These are phyloP conservation scores for Phytophthora citrophthora DNA, from an alignment of 352 stramenopile species.

Conservation along the genomic window DNA sequence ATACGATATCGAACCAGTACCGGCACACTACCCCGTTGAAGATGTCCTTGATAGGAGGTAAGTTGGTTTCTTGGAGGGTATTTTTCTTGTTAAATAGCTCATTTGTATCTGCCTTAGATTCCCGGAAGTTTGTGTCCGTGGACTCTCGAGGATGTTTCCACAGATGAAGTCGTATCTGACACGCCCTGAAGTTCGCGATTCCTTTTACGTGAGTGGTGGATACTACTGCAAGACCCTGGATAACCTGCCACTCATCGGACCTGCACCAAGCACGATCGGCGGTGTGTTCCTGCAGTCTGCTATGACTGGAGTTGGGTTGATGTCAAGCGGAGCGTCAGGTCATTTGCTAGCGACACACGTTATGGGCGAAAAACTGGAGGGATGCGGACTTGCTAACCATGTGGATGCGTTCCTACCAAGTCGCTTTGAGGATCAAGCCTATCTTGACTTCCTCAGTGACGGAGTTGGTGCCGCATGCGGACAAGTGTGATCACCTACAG, in stretches of 20 bases:
- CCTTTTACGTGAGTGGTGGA: constrained; percentile 73
- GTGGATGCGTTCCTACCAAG: constrained; percentile 62
- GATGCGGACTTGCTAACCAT: constrained; percentile 53
- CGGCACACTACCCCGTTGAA: constrained; percentile 68
- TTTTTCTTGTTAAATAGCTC: no score
- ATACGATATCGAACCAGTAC: constrained; percentile 72
- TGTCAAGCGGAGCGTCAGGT: constrained; percentile 78
- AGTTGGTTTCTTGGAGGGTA: constrained; percentile 2
- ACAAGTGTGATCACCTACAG: constrained; percentile 50
- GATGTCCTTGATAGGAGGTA: constrained; percentile 65
- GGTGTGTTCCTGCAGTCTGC: constrained; percentile 75
- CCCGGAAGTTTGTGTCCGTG: constrained; percentile 69
- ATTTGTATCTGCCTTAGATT: constrained; percentile 42
- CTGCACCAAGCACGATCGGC: constrained; percentile 59
- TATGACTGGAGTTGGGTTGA: constrained; percentile 77
- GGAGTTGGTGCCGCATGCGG: constrained; percentile 51
- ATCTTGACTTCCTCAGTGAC: constrained; percentile 61
- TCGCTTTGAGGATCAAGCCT: constrained; percentile 67
- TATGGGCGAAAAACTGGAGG: constrained; percentile 54
- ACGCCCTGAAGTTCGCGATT: constrained; percentile 59
- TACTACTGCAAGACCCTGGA: constrained; percentile 87
- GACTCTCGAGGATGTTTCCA: constrained; percentile 63
- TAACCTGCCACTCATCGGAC: constrained; percentile 77
- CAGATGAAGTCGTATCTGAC: constrained; percentile 67
- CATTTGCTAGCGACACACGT: constrained; percentile 71